Evolutionary conservation across 2,329 filamentous ascomycete species (phyloP), one percentile per base, ranked within the genome.

Genomic region (Fusarium sp.): DNA sequence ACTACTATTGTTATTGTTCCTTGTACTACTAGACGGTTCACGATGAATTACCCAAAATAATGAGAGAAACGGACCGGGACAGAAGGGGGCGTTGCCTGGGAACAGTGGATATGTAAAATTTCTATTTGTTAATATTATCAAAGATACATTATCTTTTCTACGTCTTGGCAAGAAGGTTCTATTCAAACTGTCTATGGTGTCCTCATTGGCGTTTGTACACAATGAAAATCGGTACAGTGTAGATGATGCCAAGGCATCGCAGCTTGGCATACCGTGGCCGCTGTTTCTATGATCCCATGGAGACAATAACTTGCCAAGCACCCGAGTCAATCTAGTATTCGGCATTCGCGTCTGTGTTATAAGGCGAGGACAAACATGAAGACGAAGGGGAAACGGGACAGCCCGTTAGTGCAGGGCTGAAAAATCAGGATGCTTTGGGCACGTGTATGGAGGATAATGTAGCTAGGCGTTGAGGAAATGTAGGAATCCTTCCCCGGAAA

Each of bases 21-120:
- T 62, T 74, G 70, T 74, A 73, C 40, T 46, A 68, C 55, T 61
- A 71, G 54, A 63, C 43, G 61, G 54, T 40, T 51, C 24, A 73
- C 27, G 66, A 64, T 51, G 55, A 49, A 54, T 38, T 51, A 59
- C 56, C 29, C 29, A 62, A 71, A 68, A 58, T 70, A 70, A 74
- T 67, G 68, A 53, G 57, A 61, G 50, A 58, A 40, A 70, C 60
- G 63, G 63, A 38, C 38, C 56, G 56, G 53, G 45, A 12, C n/a
- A 62, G 40, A 44, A 34, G 34, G 44, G 54, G 67, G 59, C 58
- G 53, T 67, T 74, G 32, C 18, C 20, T 16, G 27, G 58, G 27
- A 55, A 62, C 25, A 66, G 53, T 56, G 44, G 58, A 56, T 62
- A 62, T 56, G 64, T 54, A 66, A 54, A 63, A 62, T 32, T 44